phyloP scores from a whole-genome alignment of 2,329 filamentous ascomycete genomes.

The Stromatinia cepivora region DNA sequence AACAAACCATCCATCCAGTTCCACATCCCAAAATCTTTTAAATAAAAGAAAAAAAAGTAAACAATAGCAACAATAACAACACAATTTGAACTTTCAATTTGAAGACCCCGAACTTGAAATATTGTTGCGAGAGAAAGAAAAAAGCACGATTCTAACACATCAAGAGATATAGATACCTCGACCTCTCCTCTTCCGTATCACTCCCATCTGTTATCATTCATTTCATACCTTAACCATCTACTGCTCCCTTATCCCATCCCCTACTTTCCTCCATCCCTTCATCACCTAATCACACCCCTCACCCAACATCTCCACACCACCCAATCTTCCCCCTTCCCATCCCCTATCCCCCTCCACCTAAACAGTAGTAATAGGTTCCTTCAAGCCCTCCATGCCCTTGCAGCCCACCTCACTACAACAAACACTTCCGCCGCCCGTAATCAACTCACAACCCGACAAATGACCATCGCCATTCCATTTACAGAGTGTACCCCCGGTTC shows the following conservation, averaged over 20 bases:
- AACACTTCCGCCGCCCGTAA: background rate
- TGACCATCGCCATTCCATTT: constrained; percentile 15
- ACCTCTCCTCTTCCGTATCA: background rate
- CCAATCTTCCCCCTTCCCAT: too few species aligned
- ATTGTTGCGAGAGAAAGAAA: background rate
- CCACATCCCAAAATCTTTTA: background rate
- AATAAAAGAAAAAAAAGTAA: too few species aligned
- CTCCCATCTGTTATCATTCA: background rate
- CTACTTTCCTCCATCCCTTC: too few species aligned
- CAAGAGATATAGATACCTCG: background rate
- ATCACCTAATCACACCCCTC: too few species aligned
- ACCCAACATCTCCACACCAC: too few species aligned
- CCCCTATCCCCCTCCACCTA: background rate
- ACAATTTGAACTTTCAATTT: background rate
- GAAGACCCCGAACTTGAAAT: background rate
- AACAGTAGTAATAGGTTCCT: constrained; percentile 7
- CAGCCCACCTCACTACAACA: constrained; percentile 1
- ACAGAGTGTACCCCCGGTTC: background rate
- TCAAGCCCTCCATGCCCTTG: constrained; percentile 16
- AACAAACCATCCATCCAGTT: background rate
- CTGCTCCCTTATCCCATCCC: background rate
- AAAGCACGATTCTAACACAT: background rate
- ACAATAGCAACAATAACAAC: background rate
- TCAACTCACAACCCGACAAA: constrained; percentile 3
- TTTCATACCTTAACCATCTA: too few species aligned